phyloP scores from a whole-genome alignment of 75 land plant genomes.

The Ceratopteris richardii region DNA sequence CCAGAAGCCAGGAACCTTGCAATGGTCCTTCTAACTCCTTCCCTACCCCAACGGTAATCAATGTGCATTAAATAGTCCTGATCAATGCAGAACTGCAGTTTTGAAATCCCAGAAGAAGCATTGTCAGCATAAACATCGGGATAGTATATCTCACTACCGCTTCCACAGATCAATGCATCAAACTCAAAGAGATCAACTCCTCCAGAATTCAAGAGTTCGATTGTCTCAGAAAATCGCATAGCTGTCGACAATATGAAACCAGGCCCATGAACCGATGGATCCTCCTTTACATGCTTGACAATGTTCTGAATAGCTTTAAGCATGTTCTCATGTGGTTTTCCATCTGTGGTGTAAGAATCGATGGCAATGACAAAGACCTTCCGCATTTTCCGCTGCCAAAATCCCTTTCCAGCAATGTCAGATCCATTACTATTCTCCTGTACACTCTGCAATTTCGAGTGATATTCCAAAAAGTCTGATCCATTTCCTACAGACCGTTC shows the following conservation, averaged over 20 bases:
- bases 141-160: slow-evolving; percentile 15
- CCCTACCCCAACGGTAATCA: slow-evolving; percentile 13
- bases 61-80: slow-evolving; percentile 10
- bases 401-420: slow-evolving; percentile 28
- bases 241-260: slow-evolving; percentile 73
- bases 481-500: slow-evolving; percentile 22
- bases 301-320: slow-evolving; percentile 45
- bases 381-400: slow-evolving; percentile 25
- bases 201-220: slow-evolving; percentile 38
- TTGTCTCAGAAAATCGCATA: slow-evolving; percentile 48
- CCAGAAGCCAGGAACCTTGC: slow-evolving; percentile 4
- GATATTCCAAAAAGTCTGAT: slow-evolving; percentile 17
- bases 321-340: slow-evolving; percentile 48
- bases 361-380: slow-evolving; percentile 63
- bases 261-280: slow-evolving; percentile 35
- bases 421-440: slow-evolving; percentile 3
- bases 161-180: slow-evolving; percentile 19
- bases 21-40: slow-evolving; percentile 9
- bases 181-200: slow-evolving; percentile 35
- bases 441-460: slow-evolving; percentile 17
- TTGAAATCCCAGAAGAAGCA: background rate
- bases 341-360: slow-evolving; percentile 50
- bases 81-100: slow-evolving; percentile 8
- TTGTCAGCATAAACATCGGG: slow-evolving; percentile 25
- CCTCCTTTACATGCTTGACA: slow-evolving; percentile 37